Percentiles rank a stretch among this genome's conserved stretches.
These are phyloP conservation scores for Tricholoma flavovirens DNA, from an alignment of 768 basidiomycete species.

Conservation along the genomic window DNA sequence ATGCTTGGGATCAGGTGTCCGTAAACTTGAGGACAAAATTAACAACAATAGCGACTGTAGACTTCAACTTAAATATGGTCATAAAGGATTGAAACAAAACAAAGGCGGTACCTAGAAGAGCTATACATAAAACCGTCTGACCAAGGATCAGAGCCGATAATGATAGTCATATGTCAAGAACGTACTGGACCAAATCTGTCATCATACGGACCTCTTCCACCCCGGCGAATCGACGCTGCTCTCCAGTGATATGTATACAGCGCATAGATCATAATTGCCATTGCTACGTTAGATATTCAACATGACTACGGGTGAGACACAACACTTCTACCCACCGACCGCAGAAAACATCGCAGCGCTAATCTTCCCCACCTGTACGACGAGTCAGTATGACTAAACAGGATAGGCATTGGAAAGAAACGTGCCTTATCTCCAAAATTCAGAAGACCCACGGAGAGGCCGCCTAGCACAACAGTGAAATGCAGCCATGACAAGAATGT, in stretches of 20 bases:
- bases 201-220: conserved; percentile 93
- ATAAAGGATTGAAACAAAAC: neutral
- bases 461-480: conserved; percentile 96
- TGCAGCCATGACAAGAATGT: conserved; percentile 99
- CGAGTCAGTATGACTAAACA: neutral
- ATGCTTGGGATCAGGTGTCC: conserved; percentile 20
- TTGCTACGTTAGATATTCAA: conserved; percentile 49
- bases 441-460: conserved; percentile 89
- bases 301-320: neutral
- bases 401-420: conserved; percentile 5
- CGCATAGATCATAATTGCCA: conserved; percentile 97
- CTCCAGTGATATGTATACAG: conserved; percentile 96
- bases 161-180: conserved; percentile 15
- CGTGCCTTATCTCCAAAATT: conserved; percentile 96
- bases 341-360: conserved; percentile 95
- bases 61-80: conserved; percentile 1
- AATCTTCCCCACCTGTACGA: conserved; percentile 78
- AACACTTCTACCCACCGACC: conserved; percentile 54
- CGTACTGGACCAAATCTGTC: conserved; percentile 92
- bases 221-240: conserved; percentile 84
- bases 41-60: conserved; percentile 70
- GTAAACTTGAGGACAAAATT: conserved; percentile 85
- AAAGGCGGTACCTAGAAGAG: conserved; percentile 61
- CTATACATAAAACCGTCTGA: conserved; percentile 78
- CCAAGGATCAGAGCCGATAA: neutral